Evolutionary conservation across 768 basidiomycete species (phyloP).

Genomic region (Clitopilus hobsonii): DNA sequence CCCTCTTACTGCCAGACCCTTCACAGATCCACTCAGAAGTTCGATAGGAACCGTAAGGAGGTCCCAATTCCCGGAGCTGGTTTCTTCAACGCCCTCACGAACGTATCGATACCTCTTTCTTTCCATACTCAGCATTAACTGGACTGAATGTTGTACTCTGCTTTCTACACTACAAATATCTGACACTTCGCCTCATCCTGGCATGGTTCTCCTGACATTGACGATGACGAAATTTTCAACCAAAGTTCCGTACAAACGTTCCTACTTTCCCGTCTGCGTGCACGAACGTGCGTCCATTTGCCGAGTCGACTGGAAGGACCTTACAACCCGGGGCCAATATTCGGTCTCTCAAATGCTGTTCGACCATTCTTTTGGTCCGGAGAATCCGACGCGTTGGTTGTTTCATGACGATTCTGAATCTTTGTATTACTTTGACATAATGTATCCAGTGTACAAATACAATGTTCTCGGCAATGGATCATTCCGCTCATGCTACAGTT

Average conservation of each 20-base stretch:
- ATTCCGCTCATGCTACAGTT: conserved; percentile 10
- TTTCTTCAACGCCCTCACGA: conserved; percentile 10
- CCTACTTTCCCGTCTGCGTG: neutral
- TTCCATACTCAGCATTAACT: conserved; percentile 2
- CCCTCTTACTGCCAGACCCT: neutral
- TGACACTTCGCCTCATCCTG: too few species aligned
- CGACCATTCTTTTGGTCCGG: too few species aligned
- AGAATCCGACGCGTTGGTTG: neutral
- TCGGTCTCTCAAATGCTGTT: too few species aligned
- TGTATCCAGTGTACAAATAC: neutral
- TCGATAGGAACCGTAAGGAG: conserved; percentile 18
- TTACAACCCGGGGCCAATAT: too few species aligned
- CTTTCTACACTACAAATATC: too few species aligned
- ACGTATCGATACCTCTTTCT: neutral
- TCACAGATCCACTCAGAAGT: neutral
- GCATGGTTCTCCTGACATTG: too few species aligned
- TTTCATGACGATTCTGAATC: neutral
- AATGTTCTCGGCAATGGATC: neutral
- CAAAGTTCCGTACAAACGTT: neutral
- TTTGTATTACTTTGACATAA: neutral
- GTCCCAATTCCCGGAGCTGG: conserved; percentile 25
- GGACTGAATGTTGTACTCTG: neutral
- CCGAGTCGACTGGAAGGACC: too few species aligned
- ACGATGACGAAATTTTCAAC: too few species aligned
- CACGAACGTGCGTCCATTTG: neutral